Base-by-base conservation (phyloP, 192 early-diverging fungal genomes). In the Piromyces sp. region DNA sequence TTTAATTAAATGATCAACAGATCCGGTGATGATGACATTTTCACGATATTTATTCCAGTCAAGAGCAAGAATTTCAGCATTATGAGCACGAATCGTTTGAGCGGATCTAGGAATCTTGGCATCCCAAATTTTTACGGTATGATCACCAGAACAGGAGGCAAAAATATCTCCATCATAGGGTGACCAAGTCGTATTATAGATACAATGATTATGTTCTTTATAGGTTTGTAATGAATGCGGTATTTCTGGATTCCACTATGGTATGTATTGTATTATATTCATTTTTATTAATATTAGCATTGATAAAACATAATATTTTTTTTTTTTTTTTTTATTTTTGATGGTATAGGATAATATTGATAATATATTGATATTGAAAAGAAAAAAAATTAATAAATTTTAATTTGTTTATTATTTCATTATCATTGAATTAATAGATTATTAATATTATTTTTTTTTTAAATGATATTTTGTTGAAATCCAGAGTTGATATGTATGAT, bases 41-140 rank as follows among this genome's bases (percentile, higher is more conserved):
- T 93, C 90, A 38, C 92, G 88, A 85, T 99, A 99, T 86, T 99
- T 99, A 87, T 97, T 97, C 97, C 97, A 99, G 82, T 99, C 98
- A 80, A 97, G 83, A 12, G 96, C 93, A 26, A 99, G 87, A 12
- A 96, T 89, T 86, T 99, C 96, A 81, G 93, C 92, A 30, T 85
- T 85, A 85, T 99, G 98, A 29, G 95, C 96, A 37, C 81, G 83
- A 33, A 90, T 82, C 7, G 90, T 87, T 30, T 80, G 81, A 7
- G 83, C 68, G 26, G 86, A 87, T 58, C 87, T 83, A 4, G 94
- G 95, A 15, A 87, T 84, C 58, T 95, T 93, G 42, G 86, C 84
- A 83, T 97, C 96, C 98, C 98, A 99, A 30, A 98, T 85, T 84
- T 96, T 96, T 37, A 96, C 84, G 0, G 94, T 93, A 19, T 92